These are phyloP conservation scores for Calonectria hongkongensis DNA, from an alignment of 2,329 filamentous ascomycete genomes.

Conservation along the genomic window DNA sequence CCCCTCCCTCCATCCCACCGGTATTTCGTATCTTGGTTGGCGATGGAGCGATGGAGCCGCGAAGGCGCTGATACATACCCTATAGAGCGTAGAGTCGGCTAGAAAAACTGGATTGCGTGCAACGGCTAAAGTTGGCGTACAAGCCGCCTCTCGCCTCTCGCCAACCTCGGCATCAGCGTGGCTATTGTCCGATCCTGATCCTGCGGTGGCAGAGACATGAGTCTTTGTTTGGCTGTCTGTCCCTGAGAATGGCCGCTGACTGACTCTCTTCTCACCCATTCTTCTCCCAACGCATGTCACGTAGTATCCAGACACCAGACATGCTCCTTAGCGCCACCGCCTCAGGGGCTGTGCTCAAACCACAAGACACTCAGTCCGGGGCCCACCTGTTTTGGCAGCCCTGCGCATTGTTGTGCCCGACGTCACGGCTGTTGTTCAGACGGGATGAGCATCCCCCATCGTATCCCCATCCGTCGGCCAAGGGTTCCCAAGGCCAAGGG, in stretches of 20 bases:
- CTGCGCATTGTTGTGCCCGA: conserved; percentile 7
- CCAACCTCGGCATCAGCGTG: conserved; percentile 12
- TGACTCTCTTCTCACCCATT: neutral
- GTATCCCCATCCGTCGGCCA: neutral
- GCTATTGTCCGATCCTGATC: no score
- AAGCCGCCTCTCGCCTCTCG: conserved; percentile 3
- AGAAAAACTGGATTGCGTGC: conserved; percentile 18
- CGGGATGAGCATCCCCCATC: neutral
- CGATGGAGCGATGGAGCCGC: conserved; percentile 9
- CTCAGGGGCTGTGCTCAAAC: conserved; percentile 30
- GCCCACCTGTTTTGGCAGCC: neutral
- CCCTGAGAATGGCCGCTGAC: neutral
- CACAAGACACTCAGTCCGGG: conserved; percentile 15
- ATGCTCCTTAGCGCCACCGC: conserved; percentile 13
- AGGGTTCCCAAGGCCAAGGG: neutral
- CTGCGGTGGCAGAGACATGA: neutral
- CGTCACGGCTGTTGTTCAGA: neutral
- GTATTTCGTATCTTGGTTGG: conserved; percentile 5
- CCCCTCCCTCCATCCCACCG: neutral
- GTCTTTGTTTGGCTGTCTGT: neutral
- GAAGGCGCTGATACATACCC: conserved; percentile 25
- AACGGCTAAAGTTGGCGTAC: conserved; percentile 14
- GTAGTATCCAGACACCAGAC: conserved; percentile 23
- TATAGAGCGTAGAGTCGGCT: neutral
- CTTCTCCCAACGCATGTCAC: conserved; percentile 33